A percentile compares a stretch with the other conserved stretches of the same genome.
These are phyloP conservation scores for Xerocomus tenax DNA, from an alignment of 1,284 basidiomycete genomes.

Conservation along the genomic window DNA sequence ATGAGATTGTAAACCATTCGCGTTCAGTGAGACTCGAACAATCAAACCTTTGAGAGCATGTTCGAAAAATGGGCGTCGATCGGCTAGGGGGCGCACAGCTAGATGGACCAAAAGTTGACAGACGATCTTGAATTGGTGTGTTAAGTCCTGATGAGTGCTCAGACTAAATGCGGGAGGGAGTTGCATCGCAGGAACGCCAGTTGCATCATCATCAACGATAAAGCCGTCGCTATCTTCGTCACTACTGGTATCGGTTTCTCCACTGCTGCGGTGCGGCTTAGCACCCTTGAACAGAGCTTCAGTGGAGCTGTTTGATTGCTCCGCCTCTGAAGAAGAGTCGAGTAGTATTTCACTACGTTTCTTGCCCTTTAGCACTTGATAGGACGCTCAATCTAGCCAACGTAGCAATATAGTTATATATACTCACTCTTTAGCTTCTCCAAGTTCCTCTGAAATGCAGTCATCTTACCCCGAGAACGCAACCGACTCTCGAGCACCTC, in stretches of 20 bases:
- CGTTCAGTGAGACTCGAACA: not conserved
- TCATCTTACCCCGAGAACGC: constrained; percentile 51
- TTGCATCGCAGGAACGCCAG: constrained; percentile 33
- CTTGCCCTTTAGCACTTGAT: constrained; percentile 33
- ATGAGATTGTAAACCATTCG: constrained; percentile 7
- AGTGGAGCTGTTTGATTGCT: constrained; percentile 28
- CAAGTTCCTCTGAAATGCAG: constrained; percentile 53
- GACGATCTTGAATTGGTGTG: constrained; percentile 74
- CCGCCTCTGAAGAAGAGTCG: constrained; percentile 32
- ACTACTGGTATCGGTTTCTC: constrained; percentile 19
- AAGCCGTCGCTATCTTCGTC: constrained; percentile 38
- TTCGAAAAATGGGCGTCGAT: constrained; percentile 50
- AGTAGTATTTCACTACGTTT: constrained; percentile 39
- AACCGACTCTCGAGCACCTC: constrained; percentile 58
- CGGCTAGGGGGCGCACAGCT: constrained; percentile 48
- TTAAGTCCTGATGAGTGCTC: constrained; percentile 63
- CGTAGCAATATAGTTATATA: not conserved
- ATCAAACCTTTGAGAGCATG: constrained; percentile 44
- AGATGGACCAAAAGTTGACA: constrained; percentile 81
- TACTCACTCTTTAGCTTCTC: constrained; percentile 51
- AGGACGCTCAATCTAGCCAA: constrained; percentile 4
- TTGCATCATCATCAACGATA: constrained; percentile 71
- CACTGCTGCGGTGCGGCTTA: constrained; percentile 18
- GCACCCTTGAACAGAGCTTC: constrained; percentile 27
- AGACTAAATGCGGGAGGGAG: constrained; percentile 73